These are phyloP conservation scores for Aspergillus saccharolyticus DNA, from an alignment of 495 filamentous ascomycete genomes.

Conservation along the genomic window DNA sequence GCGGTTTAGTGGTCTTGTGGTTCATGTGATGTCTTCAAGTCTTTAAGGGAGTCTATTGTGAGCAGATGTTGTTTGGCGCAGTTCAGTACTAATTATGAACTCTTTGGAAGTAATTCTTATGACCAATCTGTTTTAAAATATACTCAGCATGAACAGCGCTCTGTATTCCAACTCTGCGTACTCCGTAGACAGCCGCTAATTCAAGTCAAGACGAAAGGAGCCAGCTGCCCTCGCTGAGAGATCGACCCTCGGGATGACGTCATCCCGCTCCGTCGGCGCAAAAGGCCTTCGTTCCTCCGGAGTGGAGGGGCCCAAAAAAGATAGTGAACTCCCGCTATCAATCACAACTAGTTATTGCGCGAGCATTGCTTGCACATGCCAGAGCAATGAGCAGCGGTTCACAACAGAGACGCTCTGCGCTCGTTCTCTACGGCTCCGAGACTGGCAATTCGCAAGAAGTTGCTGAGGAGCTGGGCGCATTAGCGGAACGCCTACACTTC, in stretches of 20 bases:
- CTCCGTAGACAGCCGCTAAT: too few relatives aligned
- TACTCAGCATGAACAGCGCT: too few relatives aligned
- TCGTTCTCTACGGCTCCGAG: conserved; percentile 90
- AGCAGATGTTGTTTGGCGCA: too few relatives aligned
- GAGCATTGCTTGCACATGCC: neutral
- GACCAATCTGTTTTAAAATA: too few relatives aligned
- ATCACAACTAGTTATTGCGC: neutral
- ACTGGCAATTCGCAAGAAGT: conserved; percentile 89
- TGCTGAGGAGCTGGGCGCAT: conserved; percentile 72
- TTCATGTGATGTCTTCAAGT: neutral
- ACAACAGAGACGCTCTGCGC: conserved; percentile 47
- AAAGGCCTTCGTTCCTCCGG: neutral
- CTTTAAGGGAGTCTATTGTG: too few relatives aligned
- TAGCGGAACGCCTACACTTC: conserved; percentile 72
- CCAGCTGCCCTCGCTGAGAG: neutral
- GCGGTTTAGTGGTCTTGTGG: conserved; percentile 9
- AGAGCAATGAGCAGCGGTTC: conserved; percentile 21
- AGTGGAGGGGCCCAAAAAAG: neutral
- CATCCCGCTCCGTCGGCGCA: conserved; percentile 16
- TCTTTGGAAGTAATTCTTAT: too few relatives aligned
- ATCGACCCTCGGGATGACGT: conserved; percentile 18
- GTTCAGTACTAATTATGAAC: too few relatives aligned
- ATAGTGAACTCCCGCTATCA: neutral
- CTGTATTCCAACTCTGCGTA: too few relatives aligned
- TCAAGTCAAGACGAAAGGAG: too few relatives aligned